These are phyloP conservation scores for Ogataea ganodermae DNA, from an alignment of 805 yeast genomes.

Conservation along the genomic window DNA sequence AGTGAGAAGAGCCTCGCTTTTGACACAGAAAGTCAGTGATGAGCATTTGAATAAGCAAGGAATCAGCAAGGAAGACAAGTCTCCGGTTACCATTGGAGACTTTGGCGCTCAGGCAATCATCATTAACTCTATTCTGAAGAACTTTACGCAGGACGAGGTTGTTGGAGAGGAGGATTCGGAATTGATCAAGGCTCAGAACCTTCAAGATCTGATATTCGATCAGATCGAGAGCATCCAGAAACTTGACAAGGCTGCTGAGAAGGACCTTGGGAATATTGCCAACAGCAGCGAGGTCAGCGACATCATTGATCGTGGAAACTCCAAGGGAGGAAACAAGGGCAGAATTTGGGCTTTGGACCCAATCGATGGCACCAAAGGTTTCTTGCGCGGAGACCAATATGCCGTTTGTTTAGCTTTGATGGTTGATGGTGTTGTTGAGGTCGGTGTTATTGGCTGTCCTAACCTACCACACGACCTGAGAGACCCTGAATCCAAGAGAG, in stretches of 20 bases:
- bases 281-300: constrained; percentile 53
- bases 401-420: constrained; percentile 93
- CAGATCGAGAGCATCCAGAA: constrained; percentile 58
- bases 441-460: constrained; percentile 97
- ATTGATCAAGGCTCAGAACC: constrained; percentile 55
- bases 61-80: constrained; percentile 81
- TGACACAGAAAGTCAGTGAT: constrained; percentile 66
- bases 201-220: constrained; percentile 57
- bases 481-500: constrained; percentile 44
- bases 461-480: constrained; percentile 63
- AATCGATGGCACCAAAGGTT: constrained; percentile 97
- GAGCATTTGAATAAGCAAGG: constrained; percentile 50
- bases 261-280: constrained; percentile 43
- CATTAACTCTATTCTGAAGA: constrained; percentile 74
- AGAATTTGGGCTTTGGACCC: constrained; percentile 98
- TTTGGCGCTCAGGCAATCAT: constrained; percentile 94
- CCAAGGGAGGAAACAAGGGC: constrained; percentile 74
- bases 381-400: constrained; percentile 92
- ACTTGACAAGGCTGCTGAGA: constrained; percentile 37
- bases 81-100: constrained; percentile 97
- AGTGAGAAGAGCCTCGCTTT: constrained; percentile 79
- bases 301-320: constrained; percentile 78
- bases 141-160: constrained; percentile 81
- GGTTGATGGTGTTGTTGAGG: constrained; percentile 78
- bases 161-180: constrained; percentile 94